Evolutionary conservation across 2,329 filamentous ascomycete genomes (phyloP).

Genomic region (Anthostomella pinea): DNA sequence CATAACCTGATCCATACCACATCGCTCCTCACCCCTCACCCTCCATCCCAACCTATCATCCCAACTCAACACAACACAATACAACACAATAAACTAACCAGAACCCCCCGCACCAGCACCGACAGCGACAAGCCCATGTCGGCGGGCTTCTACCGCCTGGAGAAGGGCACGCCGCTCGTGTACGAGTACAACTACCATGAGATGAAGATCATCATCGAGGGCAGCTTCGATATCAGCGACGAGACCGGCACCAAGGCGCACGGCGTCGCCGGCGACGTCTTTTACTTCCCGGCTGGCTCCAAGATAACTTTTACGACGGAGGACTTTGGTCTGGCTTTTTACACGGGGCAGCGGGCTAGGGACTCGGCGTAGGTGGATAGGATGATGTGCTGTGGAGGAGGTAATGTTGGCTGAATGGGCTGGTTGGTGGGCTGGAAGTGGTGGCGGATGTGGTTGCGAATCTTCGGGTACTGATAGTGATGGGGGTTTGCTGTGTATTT

Average conservation of each 20-base stretch:
- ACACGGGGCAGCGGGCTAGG: conserved; percentile 40
- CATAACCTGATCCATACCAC: background rate
- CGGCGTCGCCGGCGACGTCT: conserved; percentile 62
- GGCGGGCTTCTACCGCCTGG: conserved; percentile 63
- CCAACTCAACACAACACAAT: too few relatives aligned
- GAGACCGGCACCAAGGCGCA: conserved; percentile 58
- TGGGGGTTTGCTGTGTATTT: too few relatives aligned
- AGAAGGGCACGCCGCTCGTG: conserved; percentile 64
- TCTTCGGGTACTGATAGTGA: too few relatives aligned
- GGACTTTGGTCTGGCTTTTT: conserved; percentile 61
- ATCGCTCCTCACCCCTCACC: too few relatives aligned
- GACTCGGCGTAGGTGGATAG: conserved; percentile 20
- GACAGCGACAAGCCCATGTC: conserved; percentile 59
- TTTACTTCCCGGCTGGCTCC: conserved; percentile 64
- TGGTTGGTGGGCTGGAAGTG: too few relatives aligned
- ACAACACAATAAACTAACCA: conserved; percentile 11
- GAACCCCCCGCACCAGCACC: conserved; percentile 43
- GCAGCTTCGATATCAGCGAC: conserved; percentile 62
- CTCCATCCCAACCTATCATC: background rate
- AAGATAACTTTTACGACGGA: conserved; percentile 65
- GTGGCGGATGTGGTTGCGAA: too few relatives aligned
- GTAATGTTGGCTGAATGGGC: too few relatives aligned
- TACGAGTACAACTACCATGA: conserved; percentile 71
- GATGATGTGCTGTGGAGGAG: too few relatives aligned
- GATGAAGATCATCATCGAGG: conserved; percentile 72